Conservation (phyloP, 768 basidiomycete genomes). For the Clitopilus hobsonii region DNA sequence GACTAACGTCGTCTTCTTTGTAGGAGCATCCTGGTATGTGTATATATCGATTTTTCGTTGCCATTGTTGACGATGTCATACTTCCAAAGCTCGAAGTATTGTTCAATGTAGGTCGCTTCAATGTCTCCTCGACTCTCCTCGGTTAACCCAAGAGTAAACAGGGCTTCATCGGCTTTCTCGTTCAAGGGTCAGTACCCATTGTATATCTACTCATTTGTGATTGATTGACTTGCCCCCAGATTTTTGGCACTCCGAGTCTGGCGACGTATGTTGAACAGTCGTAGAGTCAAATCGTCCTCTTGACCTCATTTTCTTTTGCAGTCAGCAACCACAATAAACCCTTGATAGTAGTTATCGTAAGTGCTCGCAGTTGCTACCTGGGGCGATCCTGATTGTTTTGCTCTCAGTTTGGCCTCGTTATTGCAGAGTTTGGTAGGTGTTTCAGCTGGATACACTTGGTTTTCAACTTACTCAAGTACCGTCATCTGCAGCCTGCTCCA, state of each 20-base stretch:
- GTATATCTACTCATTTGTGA: not conserved
- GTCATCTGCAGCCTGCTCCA: not conserved
- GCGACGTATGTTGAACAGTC: slow-evolving; percentile 28
- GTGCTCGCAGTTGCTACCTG: slow-evolving; percentile 9
- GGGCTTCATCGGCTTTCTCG: slow-evolving; percentile 52
- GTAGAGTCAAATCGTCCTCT: not conserved
- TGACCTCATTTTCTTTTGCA: slow-evolving; percentile 15
- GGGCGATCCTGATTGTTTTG: not conserved
- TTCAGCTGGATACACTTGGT: slow-evolving; percentile 33
- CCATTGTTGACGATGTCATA: not conserved
- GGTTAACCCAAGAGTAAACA: not conserved
- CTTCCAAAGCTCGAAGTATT: slow-evolving; percentile 45
- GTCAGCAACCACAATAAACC: slow-evolving; percentile 45
- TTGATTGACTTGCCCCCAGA: slow-evolving; percentile 14
- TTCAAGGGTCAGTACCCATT: slow-evolving; percentile 37
- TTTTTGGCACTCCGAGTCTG: slow-evolving; percentile 40
- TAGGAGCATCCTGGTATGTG: slow-evolving; percentile 48
- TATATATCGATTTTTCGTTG: not conserved
- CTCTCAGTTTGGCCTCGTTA: slow-evolving; percentile 35
- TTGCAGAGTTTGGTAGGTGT: slow-evolving; percentile 49
- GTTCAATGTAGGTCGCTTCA: slow-evolving; percentile 38
- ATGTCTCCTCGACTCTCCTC: not conserved
- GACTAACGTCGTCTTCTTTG: not conserved
- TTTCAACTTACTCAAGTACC: not conserved
- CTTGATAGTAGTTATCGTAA: slow-evolving; percentile 38